Evolutionary conservation across 768 basidiomycete species (phyloP).

Genomic region (Kondoa malvinella): DNA sequence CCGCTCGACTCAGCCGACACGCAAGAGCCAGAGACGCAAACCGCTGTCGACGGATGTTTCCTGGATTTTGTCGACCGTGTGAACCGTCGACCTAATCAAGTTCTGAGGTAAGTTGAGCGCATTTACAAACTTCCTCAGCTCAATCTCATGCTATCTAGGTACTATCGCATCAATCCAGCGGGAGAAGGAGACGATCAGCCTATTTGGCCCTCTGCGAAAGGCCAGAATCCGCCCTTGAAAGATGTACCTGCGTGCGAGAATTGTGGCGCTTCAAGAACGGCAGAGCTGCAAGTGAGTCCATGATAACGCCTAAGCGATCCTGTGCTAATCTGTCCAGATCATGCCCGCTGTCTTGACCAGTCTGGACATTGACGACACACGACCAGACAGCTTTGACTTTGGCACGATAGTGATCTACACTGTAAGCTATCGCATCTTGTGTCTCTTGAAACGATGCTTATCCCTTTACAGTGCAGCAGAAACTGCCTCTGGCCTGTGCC

Average conservation of each 20-base stretch:
- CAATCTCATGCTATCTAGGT: background rate
- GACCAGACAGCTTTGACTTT: conserved; percentile 21
- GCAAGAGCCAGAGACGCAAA: conserved; percentile 19
- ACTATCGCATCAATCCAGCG: conserved; percentile 7
- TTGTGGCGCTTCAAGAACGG: background rate
- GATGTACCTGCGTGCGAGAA: conserved; percentile 5
- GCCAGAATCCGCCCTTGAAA: background rate
- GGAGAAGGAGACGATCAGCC: conserved; percentile 5
- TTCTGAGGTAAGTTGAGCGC: conserved; percentile 18
- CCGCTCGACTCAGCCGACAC: conserved; percentile 18
- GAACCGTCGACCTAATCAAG: conserved; percentile 24
- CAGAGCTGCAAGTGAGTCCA: background rate
- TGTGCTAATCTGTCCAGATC: conserved; percentile 14
- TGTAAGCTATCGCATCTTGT: background rate
- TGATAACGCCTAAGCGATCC: background rate
- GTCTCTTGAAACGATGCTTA: conserved; percentile 12
- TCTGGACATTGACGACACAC: conserved; percentile 18
- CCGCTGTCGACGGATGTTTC: conserved; percentile 23
- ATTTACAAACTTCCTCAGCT: background rate
- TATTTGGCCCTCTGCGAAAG: conserved; percentile 11
- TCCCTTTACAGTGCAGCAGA: no score
- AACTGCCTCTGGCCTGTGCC: no score
- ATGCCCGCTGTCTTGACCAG: conserved; percentile 22
- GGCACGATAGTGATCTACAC: conserved; percentile 23
- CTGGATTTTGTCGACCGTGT: conserved; percentile 24